Evolutionary conservation across 2,329 filamentous ascomycete genomes (phyloP).

Genomic region (Zymoseptoria passerinii): DNA sequence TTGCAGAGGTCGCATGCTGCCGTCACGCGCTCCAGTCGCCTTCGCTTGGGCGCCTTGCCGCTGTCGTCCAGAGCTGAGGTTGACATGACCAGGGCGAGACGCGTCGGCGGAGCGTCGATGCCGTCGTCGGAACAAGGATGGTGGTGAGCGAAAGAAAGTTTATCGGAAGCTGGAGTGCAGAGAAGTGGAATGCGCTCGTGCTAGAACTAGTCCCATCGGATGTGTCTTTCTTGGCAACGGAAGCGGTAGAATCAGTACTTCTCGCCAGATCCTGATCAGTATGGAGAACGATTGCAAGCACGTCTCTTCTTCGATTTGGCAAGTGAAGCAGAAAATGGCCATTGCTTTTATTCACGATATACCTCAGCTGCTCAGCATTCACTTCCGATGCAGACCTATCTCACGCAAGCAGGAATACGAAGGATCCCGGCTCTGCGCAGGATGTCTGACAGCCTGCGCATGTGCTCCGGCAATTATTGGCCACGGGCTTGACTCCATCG

Average conservation of each 20-base stretch:
- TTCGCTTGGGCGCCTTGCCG: slow-evolving; percentile 9
- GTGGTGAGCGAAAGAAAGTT: not conserved
- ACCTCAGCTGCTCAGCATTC: not conserved
- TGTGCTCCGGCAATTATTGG: not conserved
- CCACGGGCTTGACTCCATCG: not conserved
- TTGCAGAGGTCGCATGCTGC: slow-evolving; percentile 41
- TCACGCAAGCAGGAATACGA: not conserved
- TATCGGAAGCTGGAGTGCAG: not conserved
- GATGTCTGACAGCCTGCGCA: not conserved
- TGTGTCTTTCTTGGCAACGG: too few relatives aligned
- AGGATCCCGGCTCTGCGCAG: not conserved
- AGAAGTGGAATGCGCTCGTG: too few relatives aligned
- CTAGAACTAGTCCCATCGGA: too few relatives aligned
- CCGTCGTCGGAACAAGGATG: not conserved
- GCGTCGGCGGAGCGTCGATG: not conserved
- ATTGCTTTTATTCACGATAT: not conserved
- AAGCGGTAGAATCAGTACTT: too few relatives aligned
- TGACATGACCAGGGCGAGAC: not conserved
- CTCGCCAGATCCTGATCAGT: too few relatives aligned
- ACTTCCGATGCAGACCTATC: not conserved
- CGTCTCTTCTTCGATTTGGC: too few relatives aligned
- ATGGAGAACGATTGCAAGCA: too few relatives aligned
- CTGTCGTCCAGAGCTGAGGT: not conserved
- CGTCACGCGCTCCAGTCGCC: slow-evolving; percentile 19
- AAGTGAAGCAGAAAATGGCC: too few relatives aligned